phyloP scores from a whole-genome alignment of 169 alveolate genomes.

The Eimeria acervulina region DNA sequence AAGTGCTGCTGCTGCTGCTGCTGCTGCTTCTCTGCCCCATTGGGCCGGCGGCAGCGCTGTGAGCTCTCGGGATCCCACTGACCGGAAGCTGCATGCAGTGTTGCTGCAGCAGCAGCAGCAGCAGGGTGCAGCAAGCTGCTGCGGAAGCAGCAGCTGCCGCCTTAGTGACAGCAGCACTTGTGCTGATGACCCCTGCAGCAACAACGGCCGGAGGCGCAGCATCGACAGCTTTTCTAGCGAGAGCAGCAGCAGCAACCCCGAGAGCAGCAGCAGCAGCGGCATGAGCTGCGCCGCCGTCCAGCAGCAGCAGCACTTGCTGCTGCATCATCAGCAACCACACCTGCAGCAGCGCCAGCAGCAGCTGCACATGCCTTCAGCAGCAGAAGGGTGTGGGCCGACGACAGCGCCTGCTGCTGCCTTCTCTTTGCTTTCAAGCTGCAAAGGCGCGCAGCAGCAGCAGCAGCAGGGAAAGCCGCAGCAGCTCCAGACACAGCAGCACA shows the following conservation, averaged over 20 bases:
- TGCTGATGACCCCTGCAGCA: slow-evolving; percentile 50
- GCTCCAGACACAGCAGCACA: not conserved
- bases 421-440: not conserved
- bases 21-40: too few species aligned
- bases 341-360: not conserved
- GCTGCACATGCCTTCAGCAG: not conserved
- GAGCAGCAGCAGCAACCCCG: slow-evolving; percentile 68
- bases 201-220: slow-evolving; percentile 55
- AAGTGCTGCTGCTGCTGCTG: slow-evolving; percentile 64
- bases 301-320: slow-evolving; percentile 33
- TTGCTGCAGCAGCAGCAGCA: slow-evolving; percentile 75
- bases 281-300: not conserved
- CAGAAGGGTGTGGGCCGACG: slow-evolving; percentile 5
- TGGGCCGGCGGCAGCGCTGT: too few species aligned
- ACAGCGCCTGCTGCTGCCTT: slow-evolving; percentile 44
- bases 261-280: slow-evolving; percentile 54
- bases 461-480: slow-evolving; percentile 33
- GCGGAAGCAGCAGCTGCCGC: slow-evolving; percentile 75
- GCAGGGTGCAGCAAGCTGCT: slow-evolving; percentile 18
- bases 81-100: slow-evolving; percentile 46
- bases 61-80: not conserved
- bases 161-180: slow-evolving; percentile 70
- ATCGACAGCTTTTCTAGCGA: slow-evolving; percentile 55
- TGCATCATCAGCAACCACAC: slow-evolving; percentile 36
- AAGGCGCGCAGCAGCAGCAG: slow-evolving; percentile 46